Evolutionary conservation across 257 asterid species (phyloP).

Genomic region (Penstemon davidsonii): DNA sequence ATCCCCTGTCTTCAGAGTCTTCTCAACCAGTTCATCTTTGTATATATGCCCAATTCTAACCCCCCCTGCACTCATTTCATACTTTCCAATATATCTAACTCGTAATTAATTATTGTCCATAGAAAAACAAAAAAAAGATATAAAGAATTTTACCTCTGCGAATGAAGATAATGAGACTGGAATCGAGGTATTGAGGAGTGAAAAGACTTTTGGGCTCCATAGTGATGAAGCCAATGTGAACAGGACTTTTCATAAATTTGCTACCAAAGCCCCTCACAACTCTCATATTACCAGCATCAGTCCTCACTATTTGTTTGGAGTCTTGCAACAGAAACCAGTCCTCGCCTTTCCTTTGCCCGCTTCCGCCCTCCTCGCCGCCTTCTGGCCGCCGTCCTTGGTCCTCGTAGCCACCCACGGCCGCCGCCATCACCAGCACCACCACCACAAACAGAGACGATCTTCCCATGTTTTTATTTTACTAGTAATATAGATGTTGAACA

Average conservation of each 20-base stretch:
- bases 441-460: slow-evolving; percentile 23
- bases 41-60: slow-evolving; percentile 74
- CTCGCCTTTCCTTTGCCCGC: slow-evolving; percentile 36
- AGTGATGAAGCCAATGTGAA: slow-evolving; percentile 74
- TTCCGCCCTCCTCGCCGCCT: slow-evolving; percentile 28
- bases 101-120: neutral
- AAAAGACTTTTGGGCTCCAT: slow-evolving; percentile 82
- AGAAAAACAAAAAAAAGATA: neutral
- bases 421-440: slow-evolving; percentile 31
- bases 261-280: slow-evolving; percentile 50
- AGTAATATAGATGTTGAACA: neutral
- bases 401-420: slow-evolving; percentile 22
- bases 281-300: slow-evolving; percentile 74
- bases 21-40: slow-evolving; percentile 74
- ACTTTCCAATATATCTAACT: neutral
- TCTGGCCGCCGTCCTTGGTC: slow-evolving; percentile 29
- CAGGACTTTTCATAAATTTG: slow-evolving; percentile 29
- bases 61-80: slow-evolving; percentile 52
- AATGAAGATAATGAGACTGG: slow-evolving; percentile 67
- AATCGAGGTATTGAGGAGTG: slow-evolving; percentile 87
- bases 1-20: slow-evolving; percentile 61
- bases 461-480: slow-evolving; percentile 19
- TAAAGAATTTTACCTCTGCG: slow-evolving; percentile 48
- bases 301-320: slow-evolving; percentile 48
- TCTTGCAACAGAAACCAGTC: slow-evolving; percentile 58